Base-by-base conservation (phyloP, 2,329 filamentous ascomycete species). In the Fusarium kyushuense region DNA sequence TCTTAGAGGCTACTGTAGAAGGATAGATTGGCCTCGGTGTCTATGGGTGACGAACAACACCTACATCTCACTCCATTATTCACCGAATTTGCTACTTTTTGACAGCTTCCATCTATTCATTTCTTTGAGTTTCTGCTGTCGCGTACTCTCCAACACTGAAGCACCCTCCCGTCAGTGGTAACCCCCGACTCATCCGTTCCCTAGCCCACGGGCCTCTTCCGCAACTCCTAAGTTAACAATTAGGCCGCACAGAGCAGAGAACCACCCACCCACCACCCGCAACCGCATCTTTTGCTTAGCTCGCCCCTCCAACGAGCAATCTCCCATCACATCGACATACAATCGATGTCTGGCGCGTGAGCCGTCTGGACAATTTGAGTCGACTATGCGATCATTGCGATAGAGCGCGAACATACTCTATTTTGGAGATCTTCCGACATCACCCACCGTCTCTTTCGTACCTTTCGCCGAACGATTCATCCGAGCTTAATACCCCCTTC, bases 341-440 rank as follows among this genome's bases (percentile, higher is more conserved):
- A 63, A 64, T 72, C 71, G 66, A 76, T 74, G 71, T 68, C 70
- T 68, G 71, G 67, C 69, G 67, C 67, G 45, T 72, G 65, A 74
- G 70, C 73, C 59, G 64, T 64, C 58, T 70, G 72, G 60, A 63
- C 68, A 67, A 64, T 49, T 53, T 62, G 54, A 67, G 54, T 53
- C 69, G 72, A 77, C 73, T 78, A 78, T 78, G 76, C 74, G 65
- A 77, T 76, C 65, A 62, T 67, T 67, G 62, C 70, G 70, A 75
- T 75, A 74, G 59, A 54, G 60, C 53, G 60, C 53, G 54, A 63
- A 47, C 52, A 65, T 53, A 69, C 54, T 63, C 63, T 75, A 70
- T 74, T 59, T 74, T 70, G 65, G 64, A 67, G 55, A 65, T 47
- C 52, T 67, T 65, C 63, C 42, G 51, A 56, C 54, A 56, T 63